Percentiles rank a stretch among this genome's conserved stretches.
phyloP scores from a whole-genome alignment of 768 basidiomycete species.

The Termitomyces eurrhizus region DNA sequence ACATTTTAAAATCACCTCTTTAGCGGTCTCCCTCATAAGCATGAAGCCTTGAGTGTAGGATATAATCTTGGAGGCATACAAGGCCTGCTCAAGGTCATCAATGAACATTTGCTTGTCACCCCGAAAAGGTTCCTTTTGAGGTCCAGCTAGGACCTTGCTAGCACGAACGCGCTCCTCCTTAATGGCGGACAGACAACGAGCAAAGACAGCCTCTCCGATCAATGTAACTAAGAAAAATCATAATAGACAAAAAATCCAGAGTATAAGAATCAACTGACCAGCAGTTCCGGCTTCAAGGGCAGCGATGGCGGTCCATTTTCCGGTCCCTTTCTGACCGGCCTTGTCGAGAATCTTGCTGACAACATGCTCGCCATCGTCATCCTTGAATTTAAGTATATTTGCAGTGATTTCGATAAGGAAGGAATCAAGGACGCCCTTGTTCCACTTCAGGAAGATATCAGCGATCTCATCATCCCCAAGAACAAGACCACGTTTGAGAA shows the following conservation, averaged over 20 bases:
- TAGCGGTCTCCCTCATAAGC: constrained; percentile 97
- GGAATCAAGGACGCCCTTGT: constrained; percentile 98
- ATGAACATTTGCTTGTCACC: constrained; percentile 99
- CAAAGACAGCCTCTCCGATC: constrained; percentile 99
- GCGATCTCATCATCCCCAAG: constrained; percentile 87
- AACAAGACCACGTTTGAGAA: constrained; percentile 94
- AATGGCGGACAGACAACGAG: constrained; percentile 95
- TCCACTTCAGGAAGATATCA: constrained; percentile 92
- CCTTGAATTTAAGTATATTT: constrained; percentile 96
- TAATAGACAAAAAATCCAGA: constrained; percentile 7
- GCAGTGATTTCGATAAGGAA: constrained; percentile 99
- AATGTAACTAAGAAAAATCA: constrained; percentile 70
- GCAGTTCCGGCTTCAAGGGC: constrained; percentile 91
- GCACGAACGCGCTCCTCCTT: constrained; percentile 95
- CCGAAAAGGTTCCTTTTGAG: constrained; percentile 89
- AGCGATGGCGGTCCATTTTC: constrained; percentile 98
- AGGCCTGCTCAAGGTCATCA: constrained; percentile 97
- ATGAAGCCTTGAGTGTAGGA: constrained; percentile 99
- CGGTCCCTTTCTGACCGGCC: constrained; percentile 98
- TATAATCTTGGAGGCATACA: constrained; percentile 99
- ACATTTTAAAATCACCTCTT: constrained; percentile 57
- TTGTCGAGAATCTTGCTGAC: constrained; percentile 93
- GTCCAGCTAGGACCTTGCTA: constrained; percentile 86
- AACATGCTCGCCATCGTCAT: constrained; percentile 89
- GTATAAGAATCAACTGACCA: constrained; percentile 41